Base-by-base conservation (phyloP, 1,284 basidiomycete genomes). In the Sparassis latifolia region DNA sequence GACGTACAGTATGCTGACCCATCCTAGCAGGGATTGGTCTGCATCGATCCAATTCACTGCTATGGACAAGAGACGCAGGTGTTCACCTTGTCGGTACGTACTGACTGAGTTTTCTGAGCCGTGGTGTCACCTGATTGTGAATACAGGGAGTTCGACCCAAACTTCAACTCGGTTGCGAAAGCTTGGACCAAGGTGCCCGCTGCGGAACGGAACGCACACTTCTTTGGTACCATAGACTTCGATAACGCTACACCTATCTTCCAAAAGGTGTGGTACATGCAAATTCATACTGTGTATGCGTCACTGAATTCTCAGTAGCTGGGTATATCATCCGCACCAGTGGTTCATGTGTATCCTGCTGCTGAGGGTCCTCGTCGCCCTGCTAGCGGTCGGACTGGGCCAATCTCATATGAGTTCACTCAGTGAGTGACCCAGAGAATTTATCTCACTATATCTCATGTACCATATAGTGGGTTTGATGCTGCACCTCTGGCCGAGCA, bases 211-310 rank as follows among this genome's bases (percentile, higher is more conserved):
- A 76, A 92, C 65, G 71, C 76, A 52, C 92, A 96, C 67, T 93
- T 97, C 78, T 97, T 97, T 63, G 94, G 84, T 10, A 85, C 83
- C n/a, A 70, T 92, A 37, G 94, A 97, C 68, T 97, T 96, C 64
- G 80, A 86, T 56, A 76, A 89, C 40, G 85, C 80, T 2, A 78
- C 81, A 51, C 68, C 72, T 2, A 76, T 92, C 37, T 97, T 94
- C 71, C 82, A 89, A 69, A 84, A 83, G 73, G 92, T 90, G 54
- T 47, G 69, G 20, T 61, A 9, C 4, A 12, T 5, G 33, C 7
- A 31, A 12, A 39, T n/a, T 28, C 39, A 3, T 33, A 3, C 10
- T 27, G 6, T 12, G 27, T 27, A 28, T 42, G 6, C 40, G 28
- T 42, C 5, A 9, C 40, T 12, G 9, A 42, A 12, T 42, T 42